A percentile compares a stretch with the other conserved stretches of the same genome.
These are phyloP conservation scores for Amanita rimosa DNA, from an alignment of 768 basidiomycete species.

Conservation along the genomic window DNA sequence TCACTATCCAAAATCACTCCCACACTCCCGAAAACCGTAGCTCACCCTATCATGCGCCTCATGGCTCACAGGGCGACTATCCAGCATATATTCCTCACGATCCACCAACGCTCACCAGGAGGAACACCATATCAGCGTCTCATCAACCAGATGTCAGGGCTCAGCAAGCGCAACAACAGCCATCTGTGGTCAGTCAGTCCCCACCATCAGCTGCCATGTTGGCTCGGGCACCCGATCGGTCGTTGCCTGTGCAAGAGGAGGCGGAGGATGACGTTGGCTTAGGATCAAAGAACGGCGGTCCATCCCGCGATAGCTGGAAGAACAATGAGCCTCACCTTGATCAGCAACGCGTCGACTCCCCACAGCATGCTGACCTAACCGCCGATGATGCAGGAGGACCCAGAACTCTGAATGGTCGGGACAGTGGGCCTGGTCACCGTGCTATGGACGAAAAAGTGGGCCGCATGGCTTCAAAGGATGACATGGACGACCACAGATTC, in stretches of 20 bases:
- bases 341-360: slow-evolving; percentile 2
- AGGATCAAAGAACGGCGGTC: slow-evolving; percentile 19
- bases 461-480: slow-evolving; percentile 5
- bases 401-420: background rate
- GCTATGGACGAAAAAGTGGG: background rate
- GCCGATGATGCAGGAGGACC: slow-evolving; percentile 18
- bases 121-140: slow-evolving; percentile 13
- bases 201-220: slow-evolving; percentile 42
- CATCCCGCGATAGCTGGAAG: slow-evolving; percentile 21
- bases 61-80: slow-evolving; percentile 31
- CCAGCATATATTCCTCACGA: slow-evolving; percentile 39
- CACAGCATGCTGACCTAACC: slow-evolving; percentile 32
- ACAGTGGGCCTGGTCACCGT: background rate
- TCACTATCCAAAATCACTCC: slow-evolving; percentile 26
- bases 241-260: slow-evolving; percentile 70
- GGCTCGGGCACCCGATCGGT: slow-evolving; percentile 56
- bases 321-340: slow-evolving; percentile 12
- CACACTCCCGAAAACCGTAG: slow-evolving; percentile 43
- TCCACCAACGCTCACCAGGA: slow-evolving; percentile 22
- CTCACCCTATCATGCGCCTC: slow-evolving; percentile 31
- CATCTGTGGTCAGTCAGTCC: slow-evolving; percentile 35
- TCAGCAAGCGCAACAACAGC: slow-evolving; percentile 15
- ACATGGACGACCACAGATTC: slow-evolving; percentile 15
- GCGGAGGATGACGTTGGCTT: slow-evolving; percentile 49
- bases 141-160: background rate